A percentile compares a stretch with the other conserved stretches of the same genome.
phyloP scores from a whole-genome alignment of 306 rosid species.

The Quercus agrifolia region DNA sequence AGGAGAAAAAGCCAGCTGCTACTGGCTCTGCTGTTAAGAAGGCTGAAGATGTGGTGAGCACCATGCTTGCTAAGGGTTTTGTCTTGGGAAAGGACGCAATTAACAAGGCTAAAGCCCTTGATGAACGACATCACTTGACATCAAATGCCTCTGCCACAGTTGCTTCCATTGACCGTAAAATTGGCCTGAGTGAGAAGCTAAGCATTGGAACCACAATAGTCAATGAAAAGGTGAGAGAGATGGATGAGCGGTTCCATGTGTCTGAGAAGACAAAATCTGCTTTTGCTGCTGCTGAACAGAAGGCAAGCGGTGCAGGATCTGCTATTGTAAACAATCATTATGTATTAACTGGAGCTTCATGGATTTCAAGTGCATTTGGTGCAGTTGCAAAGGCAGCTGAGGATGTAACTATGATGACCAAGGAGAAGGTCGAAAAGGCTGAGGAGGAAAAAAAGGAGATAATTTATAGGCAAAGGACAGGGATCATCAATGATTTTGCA shows the following conservation, averaged over 20 bases:
- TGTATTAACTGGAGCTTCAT: slow-evolving; percentile 54
- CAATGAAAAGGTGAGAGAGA: slow-evolving; percentile 60
- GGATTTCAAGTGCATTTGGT: slow-evolving; percentile 54
- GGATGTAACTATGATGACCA: slow-evolving; percentile 56
- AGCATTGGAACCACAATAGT: slow-evolving; percentile 53
- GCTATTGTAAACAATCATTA: slow-evolving; percentile 61
- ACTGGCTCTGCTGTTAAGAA: slow-evolving; percentile 37
- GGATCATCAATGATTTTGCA: slow-evolving; percentile 34
- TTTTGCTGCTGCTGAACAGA: slow-evolving; percentile 63
- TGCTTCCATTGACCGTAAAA: slow-evolving; percentile 60
- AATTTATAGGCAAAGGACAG: slow-evolving; percentile 34
- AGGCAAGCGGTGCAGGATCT: slow-evolving; percentile 70
- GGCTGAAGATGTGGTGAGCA: slow-evolving; percentile 79
- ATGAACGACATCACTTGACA: slow-evolving; percentile 58
- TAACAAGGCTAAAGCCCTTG: slow-evolving; percentile 63
- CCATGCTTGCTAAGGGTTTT: slow-evolving; percentile 78
- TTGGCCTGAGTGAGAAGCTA: slow-evolving; percentile 56
- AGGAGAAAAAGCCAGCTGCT: slow-evolving; percentile 43
- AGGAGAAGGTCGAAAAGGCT: slow-evolving; percentile 62
- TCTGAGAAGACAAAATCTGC: slow-evolving; percentile 65
- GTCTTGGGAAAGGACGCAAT: slow-evolving; percentile 75
- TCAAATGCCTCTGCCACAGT: slow-evolving; percentile 73
- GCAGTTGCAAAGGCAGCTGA: slow-evolving; percentile 63
- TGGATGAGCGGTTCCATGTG: slow-evolving; percentile 57
- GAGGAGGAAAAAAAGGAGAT: slow-evolving; percentile 55